Evolutionary conservation across 768 basidiomycete genomes (phyloP).

Genomic region (Porphyrellus cyaneotinctus): DNA sequence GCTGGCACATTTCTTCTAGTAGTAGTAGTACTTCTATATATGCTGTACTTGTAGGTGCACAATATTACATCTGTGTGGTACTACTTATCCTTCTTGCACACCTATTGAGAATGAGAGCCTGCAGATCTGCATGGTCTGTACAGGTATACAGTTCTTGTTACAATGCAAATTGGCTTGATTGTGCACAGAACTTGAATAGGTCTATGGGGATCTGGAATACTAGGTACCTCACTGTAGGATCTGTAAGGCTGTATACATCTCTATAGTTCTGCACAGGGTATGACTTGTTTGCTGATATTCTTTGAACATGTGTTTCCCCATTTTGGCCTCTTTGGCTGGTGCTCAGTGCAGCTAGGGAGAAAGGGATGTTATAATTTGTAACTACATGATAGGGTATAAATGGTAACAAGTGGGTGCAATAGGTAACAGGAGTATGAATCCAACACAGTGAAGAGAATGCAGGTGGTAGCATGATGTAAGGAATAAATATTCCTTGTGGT

Average conservation of each 20-base stretch:
- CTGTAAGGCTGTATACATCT: not conserved
- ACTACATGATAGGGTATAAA: too few relatives aligned
- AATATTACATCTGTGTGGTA: not conserved
- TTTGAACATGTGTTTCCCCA: too few relatives aligned
- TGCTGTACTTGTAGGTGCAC: not conserved
- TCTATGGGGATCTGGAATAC: not conserved
- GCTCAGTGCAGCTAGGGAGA: too few relatives aligned
- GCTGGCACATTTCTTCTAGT: not conserved
- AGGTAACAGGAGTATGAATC: too few relatives aligned
- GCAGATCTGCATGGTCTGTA: not conserved
- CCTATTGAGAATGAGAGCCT: too few relatives aligned
- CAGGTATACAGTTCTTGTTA: not conserved
- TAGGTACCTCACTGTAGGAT: not conserved
- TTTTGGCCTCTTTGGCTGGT: too few relatives aligned
- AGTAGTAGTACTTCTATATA: not conserved
- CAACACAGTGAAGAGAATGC: too few relatives aligned
- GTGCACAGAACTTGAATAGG: not conserved
- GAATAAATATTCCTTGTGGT: too few relatives aligned
- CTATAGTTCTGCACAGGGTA: not conserved
- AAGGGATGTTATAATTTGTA: too few relatives aligned
- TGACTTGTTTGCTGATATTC: not conserved
- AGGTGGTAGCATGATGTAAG: too few relatives aligned
- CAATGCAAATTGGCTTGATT: not conserved
- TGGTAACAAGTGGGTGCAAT: too few relatives aligned
- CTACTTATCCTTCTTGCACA: too few relatives aligned